Percentiles rank a stretch among this genome's conserved stretches.
These are phyloP conservation scores for Aphanomyces invadans DNA, from an alignment of 352 stramenopile species.

Conservation along the genomic window DNA sequence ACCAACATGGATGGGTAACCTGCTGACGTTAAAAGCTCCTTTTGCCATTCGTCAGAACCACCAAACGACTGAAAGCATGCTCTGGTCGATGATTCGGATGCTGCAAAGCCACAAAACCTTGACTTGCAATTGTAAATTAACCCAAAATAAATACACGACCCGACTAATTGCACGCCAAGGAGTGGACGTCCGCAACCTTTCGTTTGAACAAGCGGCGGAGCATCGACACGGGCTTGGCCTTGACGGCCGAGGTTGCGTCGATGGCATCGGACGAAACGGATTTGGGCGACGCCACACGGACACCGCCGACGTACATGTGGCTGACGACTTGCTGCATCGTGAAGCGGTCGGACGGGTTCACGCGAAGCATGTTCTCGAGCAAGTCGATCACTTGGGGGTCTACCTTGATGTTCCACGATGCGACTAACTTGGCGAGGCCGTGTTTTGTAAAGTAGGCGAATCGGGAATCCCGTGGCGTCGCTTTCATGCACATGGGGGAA, in stretches of 20 bases:
- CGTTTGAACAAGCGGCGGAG: not conserved
- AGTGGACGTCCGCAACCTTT: not conserved
- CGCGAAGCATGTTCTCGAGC: not conserved
- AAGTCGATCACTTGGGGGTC: not conserved
- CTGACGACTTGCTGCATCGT: not conserved
- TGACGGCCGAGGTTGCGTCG: not conserved
- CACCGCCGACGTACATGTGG: not conserved
- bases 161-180: not conserved
- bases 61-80: too few species aligned
- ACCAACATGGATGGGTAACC: too few species aligned
- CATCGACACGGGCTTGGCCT: not conserved
- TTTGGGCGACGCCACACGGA: not conserved
- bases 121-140: too few species aligned
- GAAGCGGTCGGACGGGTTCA: not conserved
- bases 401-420: slow-evolving; percentile 15
- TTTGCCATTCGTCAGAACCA: too few species aligned
- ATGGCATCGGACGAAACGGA: too few species aligned
- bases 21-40: too few species aligned
- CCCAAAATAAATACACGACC: not conserved
- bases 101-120: too few species aligned
- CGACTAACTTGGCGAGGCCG: not conserved
- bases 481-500: not conserved
- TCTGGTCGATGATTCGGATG: too few species aligned
- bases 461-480: not conserved
- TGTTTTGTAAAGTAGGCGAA: not conserved